Conservation (phyloP, 2,329 filamentous ascomycete genomes). For the Aspergillus ochraceoroseus region DNA sequence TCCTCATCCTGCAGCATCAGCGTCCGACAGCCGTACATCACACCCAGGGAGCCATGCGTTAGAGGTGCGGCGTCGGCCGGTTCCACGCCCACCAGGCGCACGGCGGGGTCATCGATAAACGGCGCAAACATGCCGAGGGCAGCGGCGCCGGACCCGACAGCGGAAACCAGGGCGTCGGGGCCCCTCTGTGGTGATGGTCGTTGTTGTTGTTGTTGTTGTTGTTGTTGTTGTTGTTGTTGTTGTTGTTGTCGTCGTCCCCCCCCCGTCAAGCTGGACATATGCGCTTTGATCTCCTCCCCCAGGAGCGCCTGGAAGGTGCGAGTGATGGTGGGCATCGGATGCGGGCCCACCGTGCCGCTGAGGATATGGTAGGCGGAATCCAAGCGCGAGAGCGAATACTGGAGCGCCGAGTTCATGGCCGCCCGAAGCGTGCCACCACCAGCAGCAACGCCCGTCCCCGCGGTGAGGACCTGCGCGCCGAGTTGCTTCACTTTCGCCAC, state of each 20-base stretch:
- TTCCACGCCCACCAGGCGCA: slow-evolving; percentile 86
- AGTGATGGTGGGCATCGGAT: slow-evolving; percentile 95
- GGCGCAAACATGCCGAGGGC: slow-evolving; percentile 96
- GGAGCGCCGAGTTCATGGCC: slow-evolving; percentile 87
- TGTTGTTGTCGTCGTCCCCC: too few species aligned
- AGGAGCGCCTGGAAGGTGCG: slow-evolving; percentile 96
- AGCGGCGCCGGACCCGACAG: slow-evolving; percentile 89
- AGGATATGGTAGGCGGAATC: slow-evolving; percentile 95
- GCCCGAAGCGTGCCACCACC: slow-evolving; percentile 55
- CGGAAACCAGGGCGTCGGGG: slow-evolving; percentile 92
- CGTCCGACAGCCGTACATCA: slow-evolving; percentile 90
- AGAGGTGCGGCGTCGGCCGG: slow-evolving; percentile 86
- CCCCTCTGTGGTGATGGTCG: slow-evolving; percentile 61
- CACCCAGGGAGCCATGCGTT: slow-evolving; percentile 74
- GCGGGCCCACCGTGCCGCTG: slow-evolving; percentile 88
- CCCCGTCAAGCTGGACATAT: slow-evolving; percentile 73
- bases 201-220: too few species aligned
- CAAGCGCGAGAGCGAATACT: slow-evolving; percentile 82
- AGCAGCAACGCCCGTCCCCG: slow-evolving; percentile 66
- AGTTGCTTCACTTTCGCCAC: slow-evolving; percentile 95
- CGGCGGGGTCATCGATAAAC: slow-evolving; percentile 72
- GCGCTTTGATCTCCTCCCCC: slow-evolving; percentile 81
- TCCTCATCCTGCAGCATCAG: slow-evolving; percentile 87
- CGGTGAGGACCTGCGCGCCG: slow-evolving; percentile 81
- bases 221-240: too few species aligned